Evolutionary conservation across 371 early-diverging fungal species (phyloP).

Genomic region (Rhizomucor miehei): DNA sequence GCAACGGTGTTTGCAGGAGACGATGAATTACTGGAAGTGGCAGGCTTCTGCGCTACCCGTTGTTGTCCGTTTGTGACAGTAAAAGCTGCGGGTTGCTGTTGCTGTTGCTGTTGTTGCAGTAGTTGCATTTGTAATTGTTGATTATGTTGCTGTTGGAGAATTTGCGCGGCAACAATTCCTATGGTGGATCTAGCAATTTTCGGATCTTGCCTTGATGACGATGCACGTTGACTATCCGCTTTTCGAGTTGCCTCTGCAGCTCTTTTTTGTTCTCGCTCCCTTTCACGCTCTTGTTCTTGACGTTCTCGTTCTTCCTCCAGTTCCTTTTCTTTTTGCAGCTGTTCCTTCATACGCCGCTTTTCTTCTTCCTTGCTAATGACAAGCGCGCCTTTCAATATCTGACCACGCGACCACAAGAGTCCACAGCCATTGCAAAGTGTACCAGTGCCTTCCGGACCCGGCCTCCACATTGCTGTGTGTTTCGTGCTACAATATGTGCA

Average conservation of each 20-base stretch:
- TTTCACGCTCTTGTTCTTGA: slow-evolving; percentile 13
- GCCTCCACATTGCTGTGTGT: slow-evolving; percentile 43
- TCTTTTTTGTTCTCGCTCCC: slow-evolving; percentile 7
- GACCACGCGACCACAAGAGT: slow-evolving; percentile 52
- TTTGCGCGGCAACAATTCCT: slow-evolving; percentile 5
- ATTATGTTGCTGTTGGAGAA: not conserved
- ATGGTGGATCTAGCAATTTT: not conserved
- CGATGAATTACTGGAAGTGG: no score
- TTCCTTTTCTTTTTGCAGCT: slow-evolving; percentile 17
- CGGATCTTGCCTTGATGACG: not conserved
- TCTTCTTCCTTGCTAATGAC: slow-evolving; percentile 33
- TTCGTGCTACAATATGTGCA: slow-evolving; percentile 44
- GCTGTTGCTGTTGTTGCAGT: not conserved
- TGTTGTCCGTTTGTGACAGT: no score
- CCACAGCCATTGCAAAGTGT: slow-evolving; percentile 51
- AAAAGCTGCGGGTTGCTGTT: no score
- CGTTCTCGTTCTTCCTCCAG: slow-evolving; percentile 14
- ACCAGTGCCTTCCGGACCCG: slow-evolving; percentile 40
- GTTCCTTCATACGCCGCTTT: slow-evolving; percentile 18
- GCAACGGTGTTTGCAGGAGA: not conserved
- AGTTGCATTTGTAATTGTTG: not conserved
- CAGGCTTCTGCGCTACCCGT: no score
- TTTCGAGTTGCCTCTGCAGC: slow-evolving; percentile 7
- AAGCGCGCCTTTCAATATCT: slow-evolving; percentile 44
- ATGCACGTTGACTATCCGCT: slow-evolving; percentile 1